Percentiles rank a stretch among this genome's conserved stretches.
phyloP scores from a whole-genome alignment of 306 rosid genomes.

The Sophora flavescens region DNA sequence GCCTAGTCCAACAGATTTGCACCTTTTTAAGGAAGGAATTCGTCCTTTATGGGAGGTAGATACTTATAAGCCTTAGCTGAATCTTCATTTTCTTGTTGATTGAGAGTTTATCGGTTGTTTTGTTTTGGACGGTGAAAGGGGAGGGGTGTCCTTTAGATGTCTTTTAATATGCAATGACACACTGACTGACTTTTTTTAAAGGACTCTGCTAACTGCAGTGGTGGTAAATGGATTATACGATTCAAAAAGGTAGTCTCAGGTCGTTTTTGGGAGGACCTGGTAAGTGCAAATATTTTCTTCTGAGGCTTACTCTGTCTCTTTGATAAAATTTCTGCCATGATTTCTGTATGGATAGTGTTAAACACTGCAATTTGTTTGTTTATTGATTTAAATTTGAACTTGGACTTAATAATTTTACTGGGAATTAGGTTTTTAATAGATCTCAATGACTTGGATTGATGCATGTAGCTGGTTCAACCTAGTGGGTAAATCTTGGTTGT shows the following conservation, averaged over 20 bases:
- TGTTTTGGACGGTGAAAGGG: background rate
- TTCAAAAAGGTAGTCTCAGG: constrained; percentile 89
- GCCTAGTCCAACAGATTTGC: constrained; percentile 97
- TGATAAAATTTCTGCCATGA: constrained; percentile 28
- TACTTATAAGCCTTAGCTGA: constrained; percentile 22
- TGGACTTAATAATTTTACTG: constrained; percentile 2
- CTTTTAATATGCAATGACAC: constrained; percentile 28
- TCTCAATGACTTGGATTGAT: background rate
- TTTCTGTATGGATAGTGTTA: constrained; percentile 17
- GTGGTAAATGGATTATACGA: constrained; percentile 96
- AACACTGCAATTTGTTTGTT: background rate
- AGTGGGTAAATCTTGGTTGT: background rate
- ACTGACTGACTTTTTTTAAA: constrained; percentile 38
- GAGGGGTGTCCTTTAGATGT: background rate
- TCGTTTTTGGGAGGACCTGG: constrained; percentile 97
- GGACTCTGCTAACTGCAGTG: constrained; percentile 96
- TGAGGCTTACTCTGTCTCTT: background rate
- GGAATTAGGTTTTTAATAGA: constrained; percentile 5
- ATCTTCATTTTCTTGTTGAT: constrained; percentile 24
- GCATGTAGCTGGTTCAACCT: background rate
- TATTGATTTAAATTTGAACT: constrained; percentile 21
- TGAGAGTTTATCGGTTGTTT: constrained; percentile 24
- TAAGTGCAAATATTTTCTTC: constrained; percentile 50
- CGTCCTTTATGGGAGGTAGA: constrained; percentile 96
- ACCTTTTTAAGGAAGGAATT: constrained; percentile 93